Evolutionary conservation across 2,329 filamentous ascomycete species (phyloP).

Genomic region (Dactylellina cionopaga): DNA sequence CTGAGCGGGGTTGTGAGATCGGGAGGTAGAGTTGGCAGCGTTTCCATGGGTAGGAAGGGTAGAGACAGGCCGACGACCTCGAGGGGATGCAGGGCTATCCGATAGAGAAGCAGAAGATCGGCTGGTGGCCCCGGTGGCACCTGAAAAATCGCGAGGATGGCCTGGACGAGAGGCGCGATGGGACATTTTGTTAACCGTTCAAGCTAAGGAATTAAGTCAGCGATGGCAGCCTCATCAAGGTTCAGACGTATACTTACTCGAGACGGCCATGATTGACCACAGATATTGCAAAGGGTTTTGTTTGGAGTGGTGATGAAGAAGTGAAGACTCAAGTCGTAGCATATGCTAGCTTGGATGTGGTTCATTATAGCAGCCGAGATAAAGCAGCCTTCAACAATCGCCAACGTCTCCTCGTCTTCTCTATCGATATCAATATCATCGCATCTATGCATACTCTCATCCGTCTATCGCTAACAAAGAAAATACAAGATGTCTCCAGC

Average conservation of each 20-base stretch:
- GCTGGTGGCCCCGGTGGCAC: neutral
- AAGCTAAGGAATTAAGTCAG: no score
- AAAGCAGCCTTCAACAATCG: neutral
- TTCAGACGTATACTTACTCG: no score
- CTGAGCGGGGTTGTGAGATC: slow-evolving; percentile 18
- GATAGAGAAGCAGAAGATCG: slow-evolving; percentile 18
- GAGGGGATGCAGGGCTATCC: slow-evolving; percentile 20
- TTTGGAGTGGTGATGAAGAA: no score
- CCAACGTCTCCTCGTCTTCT: neutral
- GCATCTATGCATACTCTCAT: neutral
- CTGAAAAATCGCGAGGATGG: slow-evolving; percentile 30
- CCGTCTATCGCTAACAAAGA: neutral
- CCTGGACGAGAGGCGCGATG: slow-evolving; percentile 26
- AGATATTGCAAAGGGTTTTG: no score
- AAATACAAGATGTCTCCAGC: slow-evolving; percentile 1
- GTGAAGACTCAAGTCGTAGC: no score
- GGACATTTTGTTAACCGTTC: slow-evolving; percentile 38
- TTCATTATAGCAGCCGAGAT: no score
- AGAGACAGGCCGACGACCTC: slow-evolving; percentile 8
- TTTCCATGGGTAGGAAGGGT: neutral
- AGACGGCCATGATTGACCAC: no score
- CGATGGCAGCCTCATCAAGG: no score
- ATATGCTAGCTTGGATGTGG: no score
- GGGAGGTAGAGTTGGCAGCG: slow-evolving; percentile 4
- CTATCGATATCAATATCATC: neutral